A percentile compares a stretch with the other conserved stretches of the same genome.
phyloP scores from a whole-genome alignment of 345 rosid species.

The Draba incana region DNA sequence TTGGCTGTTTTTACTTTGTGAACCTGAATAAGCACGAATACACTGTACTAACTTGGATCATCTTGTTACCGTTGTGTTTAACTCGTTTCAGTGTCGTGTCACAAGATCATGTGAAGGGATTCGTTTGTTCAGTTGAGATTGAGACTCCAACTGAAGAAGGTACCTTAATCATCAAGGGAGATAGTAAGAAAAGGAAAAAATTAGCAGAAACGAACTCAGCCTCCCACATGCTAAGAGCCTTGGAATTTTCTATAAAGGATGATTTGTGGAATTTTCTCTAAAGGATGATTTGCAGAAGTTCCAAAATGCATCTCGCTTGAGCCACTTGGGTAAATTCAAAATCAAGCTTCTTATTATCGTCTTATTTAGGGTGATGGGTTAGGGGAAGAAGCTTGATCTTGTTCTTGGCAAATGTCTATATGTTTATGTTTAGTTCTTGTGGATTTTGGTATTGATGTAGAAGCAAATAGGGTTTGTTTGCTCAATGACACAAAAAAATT shows the following conservation, averaged over 20 bases:
- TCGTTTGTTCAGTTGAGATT: constrained; percentile 50
- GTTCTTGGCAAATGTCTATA: background rate
- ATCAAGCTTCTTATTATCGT: background rate
- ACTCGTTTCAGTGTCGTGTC: constrained; percentile 45
- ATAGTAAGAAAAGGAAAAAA: constrained; percentile 44
- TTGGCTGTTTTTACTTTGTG: too few relatives aligned
- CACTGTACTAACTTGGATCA: background rate
- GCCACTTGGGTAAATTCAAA: background rate
- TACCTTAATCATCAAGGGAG: constrained; percentile 45
- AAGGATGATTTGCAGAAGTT: constrained; percentile 13
- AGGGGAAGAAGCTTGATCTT: background rate
- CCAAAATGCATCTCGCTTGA: background rate
- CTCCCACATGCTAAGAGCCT: constrained; percentile 48
- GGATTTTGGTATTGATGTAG: too few relatives aligned
- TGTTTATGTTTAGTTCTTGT: too few relatives aligned
- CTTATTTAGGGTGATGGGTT: background rate
- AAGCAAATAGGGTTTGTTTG: too few relatives aligned
- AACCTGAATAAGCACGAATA: too few relatives aligned
- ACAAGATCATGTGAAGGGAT: constrained; percentile 48
- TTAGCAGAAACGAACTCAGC: constrained; percentile 67
- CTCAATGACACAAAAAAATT: too few relatives aligned
- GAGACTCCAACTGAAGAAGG: constrained; percentile 45
- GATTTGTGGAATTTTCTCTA: constrained; percentile 23
- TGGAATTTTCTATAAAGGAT: constrained; percentile 36
- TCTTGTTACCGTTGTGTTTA: background rate